These are phyloP conservation scores for Fusarium sambucinum DNA, from an alignment of 2,329 filamentous ascomycete genomes.

Conservation along the genomic window DNA sequence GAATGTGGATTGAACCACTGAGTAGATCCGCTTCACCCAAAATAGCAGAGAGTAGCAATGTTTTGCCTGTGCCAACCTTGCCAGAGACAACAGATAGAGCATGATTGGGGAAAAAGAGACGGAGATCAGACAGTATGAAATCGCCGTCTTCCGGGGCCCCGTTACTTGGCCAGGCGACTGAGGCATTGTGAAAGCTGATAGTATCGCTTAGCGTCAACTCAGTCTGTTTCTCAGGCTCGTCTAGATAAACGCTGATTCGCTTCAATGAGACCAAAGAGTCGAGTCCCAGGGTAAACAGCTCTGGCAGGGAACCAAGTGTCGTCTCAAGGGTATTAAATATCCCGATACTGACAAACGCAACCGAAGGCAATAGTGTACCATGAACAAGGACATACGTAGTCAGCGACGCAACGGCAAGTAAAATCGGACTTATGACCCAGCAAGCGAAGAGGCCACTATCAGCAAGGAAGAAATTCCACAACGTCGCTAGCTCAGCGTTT, in stretches of 20 bases:
- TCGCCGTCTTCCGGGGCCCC: slow-evolving; percentile 67
- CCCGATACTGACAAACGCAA: slow-evolving; percentile 83
- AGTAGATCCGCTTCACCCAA: slow-evolving; percentile 80
- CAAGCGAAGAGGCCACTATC: slow-evolving; percentile 74
- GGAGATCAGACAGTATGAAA: slow-evolving; percentile 73
- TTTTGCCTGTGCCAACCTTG: slow-evolving; percentile 82
- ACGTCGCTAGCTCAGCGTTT: slow-evolving; percentile 72
- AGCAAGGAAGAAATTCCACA: slow-evolving; percentile 74
- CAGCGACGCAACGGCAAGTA: slow-evolving; percentile 77
- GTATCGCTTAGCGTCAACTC: slow-evolving; percentile 67
- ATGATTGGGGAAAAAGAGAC: slow-evolving; percentile 73
- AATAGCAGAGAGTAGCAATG: slow-evolving; percentile 76
- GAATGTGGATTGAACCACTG: slow-evolving; percentile 68
- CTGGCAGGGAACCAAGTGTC: slow-evolving; percentile 76
- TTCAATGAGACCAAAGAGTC: slow-evolving; percentile 78
- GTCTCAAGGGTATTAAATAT: slow-evolving; percentile 79
- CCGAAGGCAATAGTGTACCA: slow-evolving; percentile 73
- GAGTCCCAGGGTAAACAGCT: slow-evolving; percentile 75
- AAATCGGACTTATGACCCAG: slow-evolving; percentile 78
- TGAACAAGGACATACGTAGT: slow-evolving; percentile 74
- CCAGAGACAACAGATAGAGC: slow-evolving; percentile 80
- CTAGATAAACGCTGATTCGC: slow-evolving; percentile 77
- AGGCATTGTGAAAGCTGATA: slow-evolving; percentile 76
- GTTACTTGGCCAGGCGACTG: slow-evolving; percentile 74
- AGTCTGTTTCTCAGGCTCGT: slow-evolving; percentile 70